A percentile compares a stretch with the other conserved stretches of the same genome.
These are phyloP conservation scores for Protomyces inundatus DNA, from an alignment of 1,139 yeast genomes.

Conservation along the genomic window DNA sequence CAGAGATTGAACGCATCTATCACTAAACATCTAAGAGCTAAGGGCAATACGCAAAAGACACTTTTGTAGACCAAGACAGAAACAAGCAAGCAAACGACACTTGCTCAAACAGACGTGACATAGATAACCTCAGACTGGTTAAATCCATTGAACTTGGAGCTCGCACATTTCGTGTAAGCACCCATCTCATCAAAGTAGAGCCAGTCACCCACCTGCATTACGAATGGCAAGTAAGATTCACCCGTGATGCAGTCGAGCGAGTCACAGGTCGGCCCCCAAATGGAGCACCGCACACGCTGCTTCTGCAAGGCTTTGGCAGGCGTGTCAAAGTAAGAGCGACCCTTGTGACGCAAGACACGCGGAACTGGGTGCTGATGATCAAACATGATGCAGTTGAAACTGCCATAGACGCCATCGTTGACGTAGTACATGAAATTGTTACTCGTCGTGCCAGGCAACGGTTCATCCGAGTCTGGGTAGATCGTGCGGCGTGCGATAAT, in stretches of 20 bases:
- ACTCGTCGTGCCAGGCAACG: conserved; percentile 33
- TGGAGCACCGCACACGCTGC: conserved; percentile 41
- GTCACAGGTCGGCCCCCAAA: conserved; percentile 99
- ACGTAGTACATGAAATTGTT: conserved; percentile 56
- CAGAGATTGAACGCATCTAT: no score
- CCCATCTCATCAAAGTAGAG: conserved; percentile 77
- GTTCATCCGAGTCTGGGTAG: conserved; percentile 26
- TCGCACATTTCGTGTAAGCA: conserved; percentile 90
- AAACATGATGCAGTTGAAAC: conserved; percentile 84
- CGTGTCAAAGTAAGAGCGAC: conserved; percentile 44
- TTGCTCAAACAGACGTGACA: conserved; percentile 4
- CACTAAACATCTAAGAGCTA: no score
- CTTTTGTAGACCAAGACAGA: neutral
- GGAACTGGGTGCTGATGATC: conserved; percentile 85
- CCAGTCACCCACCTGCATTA: conserved; percentile 86
- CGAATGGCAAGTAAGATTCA: conserved; percentile 50
- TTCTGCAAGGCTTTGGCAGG: conserved; percentile 11
- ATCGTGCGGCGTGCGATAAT: conserved; percentile 73
- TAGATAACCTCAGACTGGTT: conserved; percentile 21
- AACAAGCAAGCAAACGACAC: neutral
- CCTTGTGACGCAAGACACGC: conserved; percentile 53
- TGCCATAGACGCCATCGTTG: conserved; percentile 94
- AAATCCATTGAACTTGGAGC: conserved; percentile 45
- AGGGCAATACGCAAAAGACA: no score
- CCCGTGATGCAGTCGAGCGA: conserved; percentile 80